Percentiles rank a stretch among this genome's conserved stretches.
Evolutionary conservation across 2,329 filamentous ascomycete species (phyloP).

Genomic region (Alternaria rosae): DNA sequence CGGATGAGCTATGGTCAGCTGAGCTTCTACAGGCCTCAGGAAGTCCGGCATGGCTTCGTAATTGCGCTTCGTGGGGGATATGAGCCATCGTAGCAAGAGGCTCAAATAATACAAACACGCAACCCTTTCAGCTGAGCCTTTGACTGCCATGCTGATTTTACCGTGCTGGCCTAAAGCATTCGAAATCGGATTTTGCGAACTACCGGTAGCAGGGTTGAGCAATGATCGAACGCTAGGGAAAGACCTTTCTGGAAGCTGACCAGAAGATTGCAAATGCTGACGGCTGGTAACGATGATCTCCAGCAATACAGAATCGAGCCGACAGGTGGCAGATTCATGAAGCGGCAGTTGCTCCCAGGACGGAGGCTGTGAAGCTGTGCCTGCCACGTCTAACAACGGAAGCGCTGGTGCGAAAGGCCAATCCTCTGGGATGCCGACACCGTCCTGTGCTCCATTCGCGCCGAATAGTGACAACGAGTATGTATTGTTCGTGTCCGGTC

Average conservation of each 20-base stretch:
- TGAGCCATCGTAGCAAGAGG: conserved; percentile 10
- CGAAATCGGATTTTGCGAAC: conserved; percentile 9
- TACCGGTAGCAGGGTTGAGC: conserved; percentile 12
- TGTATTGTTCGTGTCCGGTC: not conserved
- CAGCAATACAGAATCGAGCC: conserved; percentile 12
- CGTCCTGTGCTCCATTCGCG: not conserved
- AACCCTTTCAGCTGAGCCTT: conserved; percentile 6
- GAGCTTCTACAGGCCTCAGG: not conserved
- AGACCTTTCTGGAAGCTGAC: conserved; percentile 3
- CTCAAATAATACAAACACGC: conserved; percentile 16
- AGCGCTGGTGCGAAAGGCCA: not conserved
- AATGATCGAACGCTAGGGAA: conserved; percentile 11
- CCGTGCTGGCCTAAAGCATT: conserved; percentile 17
- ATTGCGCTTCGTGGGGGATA: conserved; percentile 17
- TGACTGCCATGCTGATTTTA: conserved; percentile 10
- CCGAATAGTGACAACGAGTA: not conserved
- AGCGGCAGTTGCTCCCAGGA: conserved; percentile 13
- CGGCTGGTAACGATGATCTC: conserved; percentile 4
- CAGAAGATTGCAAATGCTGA: not conserved
- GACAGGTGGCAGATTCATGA: conserved; percentile 9
- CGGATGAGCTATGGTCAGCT: not conserved
- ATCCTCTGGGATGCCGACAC: not conserved
- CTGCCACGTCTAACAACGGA: not conserved
- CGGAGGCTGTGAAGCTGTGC: not conserved
- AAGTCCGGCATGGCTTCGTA: conserved; percentile 1